Conservation (phyloP, 202 grass and related monocot genomes). For the Panicum virgatum region DNA sequence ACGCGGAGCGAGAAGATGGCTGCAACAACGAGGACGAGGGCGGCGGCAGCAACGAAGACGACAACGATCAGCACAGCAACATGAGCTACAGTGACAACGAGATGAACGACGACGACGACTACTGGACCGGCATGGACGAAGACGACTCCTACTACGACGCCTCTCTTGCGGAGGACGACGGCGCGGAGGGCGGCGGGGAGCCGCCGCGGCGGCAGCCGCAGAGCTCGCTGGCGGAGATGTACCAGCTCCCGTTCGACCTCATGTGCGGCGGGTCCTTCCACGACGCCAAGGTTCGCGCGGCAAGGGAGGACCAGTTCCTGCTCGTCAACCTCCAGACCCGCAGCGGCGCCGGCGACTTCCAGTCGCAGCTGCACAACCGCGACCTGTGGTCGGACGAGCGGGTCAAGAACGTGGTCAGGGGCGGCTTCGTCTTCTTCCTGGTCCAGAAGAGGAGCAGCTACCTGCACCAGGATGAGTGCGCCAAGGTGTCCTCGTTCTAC, state of each 20-base stretch:
- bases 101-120: too few relatives aligned
- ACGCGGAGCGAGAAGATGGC: too few relatives aligned
- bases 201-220: neutral
- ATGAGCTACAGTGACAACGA: neutral
- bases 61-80: neutral
- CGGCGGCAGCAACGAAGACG: neutral
- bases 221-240: neutral
- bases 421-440: slow-evolving; percentile 21
- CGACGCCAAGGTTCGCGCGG: slow-evolving; percentile 19
- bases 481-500: slow-evolving; percentile 38
- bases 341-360: neutral
- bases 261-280: slow-evolving; percentile 13
- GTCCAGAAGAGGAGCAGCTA: neutral
- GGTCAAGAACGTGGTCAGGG: neutral
- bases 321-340: slow-evolving; percentile 15
- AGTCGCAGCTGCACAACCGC: slow-evolving; percentile 34
- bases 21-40: too few relatives aligned
- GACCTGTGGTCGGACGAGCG: slow-evolving; percentile 36
- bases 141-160: neutral
- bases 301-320: slow-evolving; percentile 17
- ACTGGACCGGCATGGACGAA: neutral
- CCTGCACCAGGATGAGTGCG: neutral
- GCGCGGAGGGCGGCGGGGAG: neutral
- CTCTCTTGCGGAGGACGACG: neutral
- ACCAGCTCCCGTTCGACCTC: neutral